Percentiles rank a stretch among this genome's conserved stretches.
Evolutionary conservation across 495 filamentous ascomycete species (phyloP).

Genomic region (Amphirosellinia nigrospora): DNA sequence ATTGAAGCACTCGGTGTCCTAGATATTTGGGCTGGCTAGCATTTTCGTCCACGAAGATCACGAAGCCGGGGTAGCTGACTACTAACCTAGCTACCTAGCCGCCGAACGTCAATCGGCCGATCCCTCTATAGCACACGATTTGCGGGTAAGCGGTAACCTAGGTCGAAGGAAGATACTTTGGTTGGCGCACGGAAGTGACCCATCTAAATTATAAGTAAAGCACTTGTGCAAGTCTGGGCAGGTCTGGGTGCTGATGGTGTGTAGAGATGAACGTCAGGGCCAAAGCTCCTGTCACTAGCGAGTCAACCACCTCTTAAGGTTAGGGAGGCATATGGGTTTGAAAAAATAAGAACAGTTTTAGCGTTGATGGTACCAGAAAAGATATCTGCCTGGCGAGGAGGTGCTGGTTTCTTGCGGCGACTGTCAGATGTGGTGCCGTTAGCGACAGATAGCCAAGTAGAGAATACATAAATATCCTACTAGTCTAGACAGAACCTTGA

Average conservation of each 20-base stretch:
- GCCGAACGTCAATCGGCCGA: neutral
- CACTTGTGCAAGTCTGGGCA: neutral
- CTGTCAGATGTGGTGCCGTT: too few relatives aligned
- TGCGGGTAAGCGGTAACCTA: neutral
- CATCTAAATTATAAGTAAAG: too few relatives aligned
- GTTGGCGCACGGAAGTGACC: neutral
- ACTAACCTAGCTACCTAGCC: neutral
- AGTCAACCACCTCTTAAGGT: neutral
- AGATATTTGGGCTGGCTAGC: neutral
- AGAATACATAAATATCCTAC: too few relatives aligned
- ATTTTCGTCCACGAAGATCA: neutral
- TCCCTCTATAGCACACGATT: neutral
- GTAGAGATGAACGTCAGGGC: neutral
- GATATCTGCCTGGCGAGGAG: too few relatives aligned
- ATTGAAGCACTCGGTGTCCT: neutral
- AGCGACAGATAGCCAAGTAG: too few relatives aligned
- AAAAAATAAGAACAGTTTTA: neutral
- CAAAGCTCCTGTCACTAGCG: neutral
- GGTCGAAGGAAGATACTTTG: neutral
- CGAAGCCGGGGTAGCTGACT: neutral
- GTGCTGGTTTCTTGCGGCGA: too few relatives aligned
- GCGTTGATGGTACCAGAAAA: neutral
- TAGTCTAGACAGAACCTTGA: too few relatives aligned
- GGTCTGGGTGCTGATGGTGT: neutral
- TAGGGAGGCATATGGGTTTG: neutral